Conservation (phyloP, 23 red algal species). For the Gracilaria caudata region DNA sequence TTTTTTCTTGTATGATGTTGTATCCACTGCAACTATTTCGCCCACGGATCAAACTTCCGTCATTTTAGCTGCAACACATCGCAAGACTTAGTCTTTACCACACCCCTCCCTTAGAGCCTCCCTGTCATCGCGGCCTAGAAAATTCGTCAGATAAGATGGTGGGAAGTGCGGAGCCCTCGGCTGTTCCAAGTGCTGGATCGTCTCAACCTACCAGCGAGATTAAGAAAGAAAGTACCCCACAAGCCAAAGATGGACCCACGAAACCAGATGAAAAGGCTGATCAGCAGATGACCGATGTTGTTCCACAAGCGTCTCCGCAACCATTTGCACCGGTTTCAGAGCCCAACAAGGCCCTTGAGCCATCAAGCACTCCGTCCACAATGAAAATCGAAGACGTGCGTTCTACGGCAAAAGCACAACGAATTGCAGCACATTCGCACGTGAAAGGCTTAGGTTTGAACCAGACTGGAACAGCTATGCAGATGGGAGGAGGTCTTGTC, state of each 20-base stretch:
- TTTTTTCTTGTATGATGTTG: no score
- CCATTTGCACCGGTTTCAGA: neutral
- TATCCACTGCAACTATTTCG: no score
- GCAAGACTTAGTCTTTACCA: no score
- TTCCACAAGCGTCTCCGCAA: conserved; percentile 1
- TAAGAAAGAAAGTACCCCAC: conserved; percentile 13
- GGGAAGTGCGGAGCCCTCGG: conserved; percentile 11
- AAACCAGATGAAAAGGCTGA: conserved; percentile 28
- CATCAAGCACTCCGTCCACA: conserved; percentile 19
- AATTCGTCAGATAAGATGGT: neutral
- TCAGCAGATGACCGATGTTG: conserved; percentile 48
- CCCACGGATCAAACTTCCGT: no score
- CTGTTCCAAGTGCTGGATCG: conserved; percentile 4
- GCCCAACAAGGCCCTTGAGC: neutral
- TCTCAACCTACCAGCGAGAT: conserved; percentile 3
- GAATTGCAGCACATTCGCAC: conserved; percentile 94
- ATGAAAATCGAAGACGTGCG: conserved; percentile 82
- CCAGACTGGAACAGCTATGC: conserved; percentile 68
- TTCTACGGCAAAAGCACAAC: conserved; percentile 69
- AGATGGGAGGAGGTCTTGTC: conserved; percentile 84
- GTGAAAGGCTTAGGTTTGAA: conserved; percentile 92
- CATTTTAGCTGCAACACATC: no score
- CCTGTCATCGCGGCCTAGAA: neutral
- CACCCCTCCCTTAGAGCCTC: conserved; percentile 27
- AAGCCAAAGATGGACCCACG: neutral